Percentiles rank a stretch among this genome's conserved stretches.
phyloP scores from a whole-genome alignment of 352 stramenopile genomes.

The Phytophthora syringae region DNA sequence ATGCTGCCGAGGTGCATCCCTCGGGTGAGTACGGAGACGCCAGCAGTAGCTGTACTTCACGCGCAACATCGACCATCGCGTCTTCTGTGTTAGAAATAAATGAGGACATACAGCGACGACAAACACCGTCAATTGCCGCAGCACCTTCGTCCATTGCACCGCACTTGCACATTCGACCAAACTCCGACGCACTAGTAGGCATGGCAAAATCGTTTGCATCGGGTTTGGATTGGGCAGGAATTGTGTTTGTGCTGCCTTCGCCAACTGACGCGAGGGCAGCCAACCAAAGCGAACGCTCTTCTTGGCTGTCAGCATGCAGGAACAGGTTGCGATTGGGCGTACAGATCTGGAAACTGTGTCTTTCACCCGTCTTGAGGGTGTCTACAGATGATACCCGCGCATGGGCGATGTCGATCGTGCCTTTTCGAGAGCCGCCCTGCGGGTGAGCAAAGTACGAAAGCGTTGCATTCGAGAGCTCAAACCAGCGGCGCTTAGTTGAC shows the following conservation, averaged over 20 bases:
- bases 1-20: conserved; percentile 72
- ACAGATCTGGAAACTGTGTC: conserved; percentile 81
- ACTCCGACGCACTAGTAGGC: conserved; percentile 41
- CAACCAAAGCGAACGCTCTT: conserved; percentile 84
- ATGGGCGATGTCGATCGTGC: conserved; percentile 65
- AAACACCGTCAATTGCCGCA: conserved; percentile 52
- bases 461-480: conserved; percentile 72
- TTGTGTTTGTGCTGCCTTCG: conserved; percentile 33
- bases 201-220: conserved; percentile 36
- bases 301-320: conserved; percentile 86
- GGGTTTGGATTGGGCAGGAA: conserved; percentile 20
- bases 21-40: conserved; percentile 87
- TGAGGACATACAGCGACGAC: conserved; percentile 73
- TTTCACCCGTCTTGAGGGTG: conserved; percentile 83
- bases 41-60: conserved; percentile 84
- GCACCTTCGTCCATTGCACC: conserved; percentile 34
- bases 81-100: conserved; percentile 86
- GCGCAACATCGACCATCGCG: conserved; percentile 69
- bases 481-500: conserved; percentile 88
- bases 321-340: conserved; percentile 65
- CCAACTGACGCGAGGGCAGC: conserved; percentile 71
- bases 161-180: conserved; percentile 71
- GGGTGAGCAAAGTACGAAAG: conserved; percentile 85
- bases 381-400: conserved; percentile 70
- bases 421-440: conserved; percentile 76